Conservation (phyloP, 2,329 filamentous ascomycete species). For the Monascus ruber region DNA sequence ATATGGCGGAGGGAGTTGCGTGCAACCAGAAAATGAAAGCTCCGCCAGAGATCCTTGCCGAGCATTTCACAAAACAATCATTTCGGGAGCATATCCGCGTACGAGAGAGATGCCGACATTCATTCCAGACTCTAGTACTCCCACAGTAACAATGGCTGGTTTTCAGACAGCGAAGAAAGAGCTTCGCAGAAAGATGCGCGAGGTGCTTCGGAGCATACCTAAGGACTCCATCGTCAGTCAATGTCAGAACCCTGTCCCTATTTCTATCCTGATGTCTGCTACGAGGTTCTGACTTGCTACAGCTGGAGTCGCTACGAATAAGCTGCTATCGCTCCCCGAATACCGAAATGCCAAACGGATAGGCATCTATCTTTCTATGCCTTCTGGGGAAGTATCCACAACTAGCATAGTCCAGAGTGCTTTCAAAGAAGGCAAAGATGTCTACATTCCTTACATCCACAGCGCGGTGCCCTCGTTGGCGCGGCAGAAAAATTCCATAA, state of each 20-base stretch:
- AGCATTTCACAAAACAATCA: too few relatives aligned
- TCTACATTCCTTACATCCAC: constrained; percentile 87
- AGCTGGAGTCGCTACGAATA: constrained; percentile 57
- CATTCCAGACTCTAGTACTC: too few relatives aligned
- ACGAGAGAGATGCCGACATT: too few relatives aligned
- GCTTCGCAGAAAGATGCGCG: constrained; percentile 59
- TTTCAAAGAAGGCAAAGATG: constrained; percentile 62
- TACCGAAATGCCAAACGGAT: constrained; percentile 66
- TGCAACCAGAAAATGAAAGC: too few relatives aligned
- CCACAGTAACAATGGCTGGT: constrained; percentile 37
- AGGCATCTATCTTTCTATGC: constrained; percentile 91
- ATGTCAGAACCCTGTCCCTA: constrained; percentile 44
- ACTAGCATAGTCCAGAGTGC: constrained; percentile 72
- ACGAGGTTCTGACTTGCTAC: constrained; percentile 12
- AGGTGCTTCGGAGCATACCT: constrained; percentile 49
- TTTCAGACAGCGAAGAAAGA: constrained; percentile 63
- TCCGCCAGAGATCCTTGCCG: too few relatives aligned
- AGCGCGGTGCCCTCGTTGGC: constrained; percentile 34
- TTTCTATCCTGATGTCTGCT: background rate
- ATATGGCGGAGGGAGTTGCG: too few relatives aligned
- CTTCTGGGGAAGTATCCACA: constrained; percentile 73
- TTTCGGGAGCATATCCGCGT: too few relatives aligned
- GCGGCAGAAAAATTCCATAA: constrained; percentile 53
- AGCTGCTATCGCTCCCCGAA: constrained; percentile 55
- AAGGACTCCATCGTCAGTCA: constrained; percentile 54